Conservation (phyloP, 148 eudicot genomes). For the Polygonum aviculare region DNA sequence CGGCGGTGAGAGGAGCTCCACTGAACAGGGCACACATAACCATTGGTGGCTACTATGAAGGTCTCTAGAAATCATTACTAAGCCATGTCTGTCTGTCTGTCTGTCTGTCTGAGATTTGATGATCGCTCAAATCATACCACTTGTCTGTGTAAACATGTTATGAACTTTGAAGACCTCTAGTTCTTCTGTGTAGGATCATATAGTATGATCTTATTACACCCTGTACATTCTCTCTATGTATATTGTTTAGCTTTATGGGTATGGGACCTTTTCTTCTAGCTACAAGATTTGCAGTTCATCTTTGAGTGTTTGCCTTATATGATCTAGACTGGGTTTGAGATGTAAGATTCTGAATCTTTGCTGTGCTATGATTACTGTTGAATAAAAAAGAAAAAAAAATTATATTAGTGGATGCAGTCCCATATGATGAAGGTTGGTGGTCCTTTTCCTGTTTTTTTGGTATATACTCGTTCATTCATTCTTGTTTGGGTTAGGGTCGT, state of each 20-base stretch:
- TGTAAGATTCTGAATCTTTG: neutral
- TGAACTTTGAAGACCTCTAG: neutral
- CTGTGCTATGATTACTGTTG: neutral
- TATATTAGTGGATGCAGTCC: neutral
- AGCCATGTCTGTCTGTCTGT: neutral
- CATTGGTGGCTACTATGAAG: constrained; percentile 64
- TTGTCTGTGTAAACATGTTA: neutral
- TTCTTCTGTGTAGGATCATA: neutral
- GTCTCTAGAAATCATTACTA: constrained; percentile 15
- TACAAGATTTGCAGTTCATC: neutral
- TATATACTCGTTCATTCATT: too few relatives aligned
- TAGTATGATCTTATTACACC: neutral
- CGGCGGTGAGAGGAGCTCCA: constrained; percentile 60
- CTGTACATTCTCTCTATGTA: neutral
- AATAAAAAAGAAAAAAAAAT: neutral
- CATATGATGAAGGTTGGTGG: neutral
- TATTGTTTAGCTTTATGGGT: neutral
- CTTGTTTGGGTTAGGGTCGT: too few relatives aligned
- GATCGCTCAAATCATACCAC: neutral
- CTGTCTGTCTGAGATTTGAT: neutral
- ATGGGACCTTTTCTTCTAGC: too few relatives aligned
- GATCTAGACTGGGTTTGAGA: neutral
- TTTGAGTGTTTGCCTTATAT: too few relatives aligned
- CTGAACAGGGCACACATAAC: constrained; percentile 66
- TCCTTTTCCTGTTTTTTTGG: too few relatives aligned